Conservation (phyloP, 2,329 filamentous ascomycete genomes). For the Fusarium sp. region DNA sequence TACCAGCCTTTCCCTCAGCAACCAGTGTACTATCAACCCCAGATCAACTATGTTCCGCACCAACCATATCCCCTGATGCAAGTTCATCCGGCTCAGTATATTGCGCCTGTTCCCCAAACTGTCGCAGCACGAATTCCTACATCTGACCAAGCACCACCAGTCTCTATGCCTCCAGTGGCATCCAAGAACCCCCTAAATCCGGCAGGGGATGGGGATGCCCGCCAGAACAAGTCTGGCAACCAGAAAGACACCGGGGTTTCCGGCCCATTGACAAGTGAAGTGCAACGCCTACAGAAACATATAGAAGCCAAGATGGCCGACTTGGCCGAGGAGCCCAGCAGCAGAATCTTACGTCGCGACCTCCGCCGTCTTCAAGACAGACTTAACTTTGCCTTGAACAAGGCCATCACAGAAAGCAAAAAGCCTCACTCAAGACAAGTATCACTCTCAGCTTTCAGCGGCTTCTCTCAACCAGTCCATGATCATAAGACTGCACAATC, state of each 20-base stretch:
- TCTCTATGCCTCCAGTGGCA: neutral
- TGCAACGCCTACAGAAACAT: constrained; percentile 45
- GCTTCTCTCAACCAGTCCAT: constrained; percentile 4
- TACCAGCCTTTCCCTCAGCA: constrained; percentile 34
- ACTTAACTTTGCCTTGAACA: constrained; percentile 48
- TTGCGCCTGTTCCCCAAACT: constrained; percentile 2
- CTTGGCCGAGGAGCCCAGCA: constrained; percentile 41
- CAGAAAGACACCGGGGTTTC: neutral
- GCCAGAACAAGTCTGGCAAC: neutral
- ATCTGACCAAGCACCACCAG: neutral
- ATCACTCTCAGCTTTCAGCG: neutral
- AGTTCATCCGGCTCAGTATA: constrained; percentile 24
- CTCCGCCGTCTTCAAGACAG: constrained; percentile 45
- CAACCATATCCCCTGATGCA: constrained; percentile 15
- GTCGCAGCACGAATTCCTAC: neutral
- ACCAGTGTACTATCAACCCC: constrained; percentile 40
- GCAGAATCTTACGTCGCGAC: constrained; percentile 40
- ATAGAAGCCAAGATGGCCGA: constrained; percentile 45
- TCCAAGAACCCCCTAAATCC: neutral
- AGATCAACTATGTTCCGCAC: constrained; percentile 30
- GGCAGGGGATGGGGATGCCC: neutral
- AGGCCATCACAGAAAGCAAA: constrained; percentile 31
- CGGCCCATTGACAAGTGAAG: constrained; percentile 30
- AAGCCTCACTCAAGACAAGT: neutral
- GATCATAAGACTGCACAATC: neutral